Base-by-base conservation (phyloP, 1,139 yeast species). In the Schwanniomyces etchellsii region DNA sequence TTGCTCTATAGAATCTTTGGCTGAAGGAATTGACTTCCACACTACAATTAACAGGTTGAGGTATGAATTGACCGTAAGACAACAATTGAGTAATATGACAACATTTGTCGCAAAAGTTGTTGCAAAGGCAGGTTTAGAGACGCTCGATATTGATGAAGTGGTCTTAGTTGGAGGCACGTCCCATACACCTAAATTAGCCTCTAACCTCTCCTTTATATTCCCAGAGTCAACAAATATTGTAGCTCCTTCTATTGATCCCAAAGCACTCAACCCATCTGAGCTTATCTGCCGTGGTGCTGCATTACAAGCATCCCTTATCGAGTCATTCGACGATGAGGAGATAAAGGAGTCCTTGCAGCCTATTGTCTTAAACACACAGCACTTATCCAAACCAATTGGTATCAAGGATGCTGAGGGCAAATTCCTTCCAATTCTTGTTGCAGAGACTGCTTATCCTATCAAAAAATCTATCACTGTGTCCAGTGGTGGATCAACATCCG, bases 281-380 rank as follows among this genome's bases (percentile, higher is more conserved):
- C 72, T 88, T 51, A 70, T 82, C 43, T 81, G 95, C 43, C 82
- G 95, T 55, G 99, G 99, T 64, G 95, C 96, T 39, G 96, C 98
- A 37, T 74, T 91, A 55, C 98, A 93, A 70, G 98, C 96, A 31
- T 77, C 95, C 26, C 68, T 93, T 55, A 72, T 89, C 43, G 84
- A 85, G 48, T 68, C 77, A 33, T 86, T 81, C 48, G 97, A 89
- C 51, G 85, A 74, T 37, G 93, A 83, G 33, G 97, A 89, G 63
- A 73, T 91, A 47, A 67, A 71, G 33, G 95, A 88, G 60, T 81
- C 95, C 37, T 70, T 81, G 47, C 83, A 84, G 58, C 93, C 96
- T 28, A 75, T 84, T 37, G 85, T 89, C 38, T 73, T 88, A 44
- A 84, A 84, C 67, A 88, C 96, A 37, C 94, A 88, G 54, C 97